Evolutionary conservation across 2,329 filamentous ascomycete genomes (phyloP).

Genomic region (Ophiostoma montium): DNA sequence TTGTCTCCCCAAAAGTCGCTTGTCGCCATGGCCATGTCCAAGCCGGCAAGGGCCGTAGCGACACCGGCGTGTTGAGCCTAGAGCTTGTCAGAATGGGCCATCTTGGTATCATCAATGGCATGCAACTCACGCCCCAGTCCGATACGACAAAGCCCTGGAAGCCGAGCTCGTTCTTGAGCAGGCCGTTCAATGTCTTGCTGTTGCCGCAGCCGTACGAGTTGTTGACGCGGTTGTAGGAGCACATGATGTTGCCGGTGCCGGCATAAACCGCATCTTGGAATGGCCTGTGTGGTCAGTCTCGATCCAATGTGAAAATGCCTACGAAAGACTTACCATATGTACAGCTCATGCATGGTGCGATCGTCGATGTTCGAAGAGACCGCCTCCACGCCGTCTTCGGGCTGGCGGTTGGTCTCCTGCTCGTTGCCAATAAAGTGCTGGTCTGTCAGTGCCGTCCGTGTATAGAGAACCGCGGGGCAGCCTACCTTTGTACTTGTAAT

Average conservation of each 20-base stretch:
- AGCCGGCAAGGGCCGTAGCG: slow-evolving; percentile 45
- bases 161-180: slow-evolving; percentile 45
- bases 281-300: slow-evolving; percentile 23
- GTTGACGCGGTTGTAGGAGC: slow-evolving; percentile 55
- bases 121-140: slow-evolving; percentile 36
- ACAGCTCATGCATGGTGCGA: slow-evolving; percentile 31
- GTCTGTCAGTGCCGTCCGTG: too few species aligned
- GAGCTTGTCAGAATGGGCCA: too few species aligned
- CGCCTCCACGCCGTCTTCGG: slow-evolving; percentile 27
- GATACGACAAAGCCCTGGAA: slow-evolving; percentile 52
- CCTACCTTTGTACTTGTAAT: slow-evolving; percentile 30
- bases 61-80: slow-evolving; percentile 49
- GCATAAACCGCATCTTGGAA: slow-evolving; percentile 44
- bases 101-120: background rate
- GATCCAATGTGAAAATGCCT: slow-evolving; percentile 9
- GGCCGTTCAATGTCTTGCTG: slow-evolving; percentile 46
- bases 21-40: slow-evolving; percentile 59
- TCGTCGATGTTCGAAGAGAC: slow-evolving; percentile 30
- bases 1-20: slow-evolving; percentile 34
- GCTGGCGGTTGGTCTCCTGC: slow-evolving; percentile 37
- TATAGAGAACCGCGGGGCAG: too few species aligned
- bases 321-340: slow-evolving; percentile 25
- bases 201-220: slow-evolving; percentile 57
- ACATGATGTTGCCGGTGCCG: slow-evolving; percentile 41
- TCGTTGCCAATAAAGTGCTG: slow-evolving; percentile 51